Percentiles rank a stretch among this genome's conserved stretches.
phyloP scores from a whole-genome alignment of 495 filamentous ascomycete genomes.

The Cercophora sp. region DNA sequence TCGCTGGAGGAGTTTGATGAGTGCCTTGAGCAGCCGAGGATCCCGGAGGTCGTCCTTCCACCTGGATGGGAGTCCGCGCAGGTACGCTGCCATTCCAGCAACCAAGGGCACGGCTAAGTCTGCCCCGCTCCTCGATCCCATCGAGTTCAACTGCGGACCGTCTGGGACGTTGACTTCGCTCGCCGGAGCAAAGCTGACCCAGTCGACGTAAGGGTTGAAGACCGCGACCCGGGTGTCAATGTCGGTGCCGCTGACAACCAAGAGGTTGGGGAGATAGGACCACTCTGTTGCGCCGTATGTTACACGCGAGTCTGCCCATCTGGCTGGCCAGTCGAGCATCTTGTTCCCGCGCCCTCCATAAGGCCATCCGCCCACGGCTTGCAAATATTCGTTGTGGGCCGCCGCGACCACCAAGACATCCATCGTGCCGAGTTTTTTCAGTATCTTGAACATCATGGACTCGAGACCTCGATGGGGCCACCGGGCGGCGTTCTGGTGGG shows the following conservation, averaged over 20 bases:
- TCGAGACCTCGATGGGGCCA: too few species aligned
- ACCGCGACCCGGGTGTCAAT: not conserved
- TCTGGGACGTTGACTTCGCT: not conserved
- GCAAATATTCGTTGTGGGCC: not conserved
- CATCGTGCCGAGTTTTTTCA: not conserved
- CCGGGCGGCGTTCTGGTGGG: too few species aligned
- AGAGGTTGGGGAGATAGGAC: not conserved
- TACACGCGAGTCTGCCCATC: not conserved
- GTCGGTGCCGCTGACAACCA: not conserved
- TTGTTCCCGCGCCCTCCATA: not conserved
- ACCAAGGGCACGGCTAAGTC: constrained; percentile 4
- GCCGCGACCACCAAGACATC: constrained; percentile 2
- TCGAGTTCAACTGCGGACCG: not conserved
- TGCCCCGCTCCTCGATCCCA: not conserved
- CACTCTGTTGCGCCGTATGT: too few species aligned
- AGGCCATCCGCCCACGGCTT: not conserved
- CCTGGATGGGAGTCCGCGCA: constrained; percentile 3
- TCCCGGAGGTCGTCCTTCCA: constrained; percentile 8
- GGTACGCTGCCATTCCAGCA: constrained; percentile 1
- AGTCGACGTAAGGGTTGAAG: not conserved
- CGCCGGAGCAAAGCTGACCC: not conserved
- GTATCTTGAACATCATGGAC: not conserved
- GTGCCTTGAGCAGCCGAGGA: constrained; percentile 7
- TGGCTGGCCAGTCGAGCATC: not conserved
- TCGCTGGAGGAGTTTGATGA: constrained; percentile 5